Evolutionary conservation across 2,329 filamentous ascomycete species (phyloP).

Genomic region (Colletotrichum orchidophilum): DNA sequence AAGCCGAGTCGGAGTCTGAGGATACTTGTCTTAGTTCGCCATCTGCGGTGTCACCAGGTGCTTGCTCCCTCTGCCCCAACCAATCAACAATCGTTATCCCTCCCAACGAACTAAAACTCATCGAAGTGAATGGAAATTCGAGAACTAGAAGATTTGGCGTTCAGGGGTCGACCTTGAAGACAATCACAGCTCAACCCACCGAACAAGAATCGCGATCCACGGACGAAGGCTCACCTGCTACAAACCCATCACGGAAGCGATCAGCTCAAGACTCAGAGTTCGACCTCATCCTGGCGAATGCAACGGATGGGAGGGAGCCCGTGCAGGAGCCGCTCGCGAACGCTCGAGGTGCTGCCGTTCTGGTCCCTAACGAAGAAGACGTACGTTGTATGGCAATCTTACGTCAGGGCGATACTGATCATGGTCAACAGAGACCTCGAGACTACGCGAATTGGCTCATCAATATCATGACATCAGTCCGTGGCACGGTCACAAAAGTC

Average conservation of each 20-base stretch:
- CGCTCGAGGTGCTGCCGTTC: neutral
- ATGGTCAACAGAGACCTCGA: neutral
- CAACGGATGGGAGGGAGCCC: neutral
- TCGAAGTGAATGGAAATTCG: neutral
- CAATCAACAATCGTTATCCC: neutral
- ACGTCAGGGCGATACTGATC: neutral
- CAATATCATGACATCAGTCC: conserved; percentile 33
- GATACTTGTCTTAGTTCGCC: too few species aligned
- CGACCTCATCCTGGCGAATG: conserved; percentile 40
- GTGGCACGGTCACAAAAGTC: conserved; percentile 29
- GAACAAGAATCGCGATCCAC: neutral
- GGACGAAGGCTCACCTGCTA: neutral
- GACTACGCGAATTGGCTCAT: conserved; percentile 14
- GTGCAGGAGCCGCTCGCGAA: neutral
- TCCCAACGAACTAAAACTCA: neutral
- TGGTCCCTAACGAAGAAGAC: neutral
- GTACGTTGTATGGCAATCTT: neutral
- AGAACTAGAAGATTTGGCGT: neutral
- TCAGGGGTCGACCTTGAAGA: neutral
- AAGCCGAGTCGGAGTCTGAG: neutral
- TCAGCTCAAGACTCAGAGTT: conserved; percentile 42
- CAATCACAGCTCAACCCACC: neutral
- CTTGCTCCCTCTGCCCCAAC: neutral
- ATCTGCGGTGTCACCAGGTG: neutral
- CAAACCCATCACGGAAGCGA: conserved; percentile 39